phyloP scores from a whole-genome alignment of 2,329 filamentous ascomycete species.

The Bisporella sp. region DNA sequence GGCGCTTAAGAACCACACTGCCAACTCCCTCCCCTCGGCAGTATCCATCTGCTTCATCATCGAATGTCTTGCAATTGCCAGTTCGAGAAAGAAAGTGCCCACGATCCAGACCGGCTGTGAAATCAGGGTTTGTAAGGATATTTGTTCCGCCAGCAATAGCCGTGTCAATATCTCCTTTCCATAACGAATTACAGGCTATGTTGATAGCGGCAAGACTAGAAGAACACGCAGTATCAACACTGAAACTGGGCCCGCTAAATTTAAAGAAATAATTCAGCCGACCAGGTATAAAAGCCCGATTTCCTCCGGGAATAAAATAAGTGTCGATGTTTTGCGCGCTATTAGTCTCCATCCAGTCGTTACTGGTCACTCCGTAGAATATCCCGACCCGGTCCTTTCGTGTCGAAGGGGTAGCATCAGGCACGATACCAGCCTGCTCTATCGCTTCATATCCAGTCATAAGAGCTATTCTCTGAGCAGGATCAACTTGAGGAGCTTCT shows the following conservation, averaged over 20 bases:
- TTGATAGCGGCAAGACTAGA: not conserved
- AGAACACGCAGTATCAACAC: not conserved
- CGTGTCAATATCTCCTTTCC: not conserved
- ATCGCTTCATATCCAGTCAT: too few species aligned
- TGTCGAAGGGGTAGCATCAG: too few species aligned
- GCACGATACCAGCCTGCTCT: too few species aligned
- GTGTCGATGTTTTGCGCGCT: not conserved
- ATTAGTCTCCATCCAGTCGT: not conserved
- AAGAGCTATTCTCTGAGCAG: too few species aligned
- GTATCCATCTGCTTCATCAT: not conserved
- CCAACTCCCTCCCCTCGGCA: not conserved
- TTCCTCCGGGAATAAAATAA: not conserved
- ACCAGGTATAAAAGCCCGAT: not conserved
- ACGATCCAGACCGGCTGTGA: not conserved
- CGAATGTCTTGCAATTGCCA: conserved; percentile 33
- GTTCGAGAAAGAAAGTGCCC: not conserved
- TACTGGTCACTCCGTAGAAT: conserved; percentile 6
- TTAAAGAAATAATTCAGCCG: not conserved
- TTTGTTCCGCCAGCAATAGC: not conserved
- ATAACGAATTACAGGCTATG: not conserved
- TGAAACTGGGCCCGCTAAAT: not conserved
- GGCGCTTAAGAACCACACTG: not conserved
- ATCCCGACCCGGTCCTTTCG: conserved; percentile 1
- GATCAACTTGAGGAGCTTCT: too few species aligned
- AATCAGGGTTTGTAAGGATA: conserved; percentile 2